Base-by-base conservation (phyloP, 805 yeast genomes). In the Candida ortonii region DNA sequence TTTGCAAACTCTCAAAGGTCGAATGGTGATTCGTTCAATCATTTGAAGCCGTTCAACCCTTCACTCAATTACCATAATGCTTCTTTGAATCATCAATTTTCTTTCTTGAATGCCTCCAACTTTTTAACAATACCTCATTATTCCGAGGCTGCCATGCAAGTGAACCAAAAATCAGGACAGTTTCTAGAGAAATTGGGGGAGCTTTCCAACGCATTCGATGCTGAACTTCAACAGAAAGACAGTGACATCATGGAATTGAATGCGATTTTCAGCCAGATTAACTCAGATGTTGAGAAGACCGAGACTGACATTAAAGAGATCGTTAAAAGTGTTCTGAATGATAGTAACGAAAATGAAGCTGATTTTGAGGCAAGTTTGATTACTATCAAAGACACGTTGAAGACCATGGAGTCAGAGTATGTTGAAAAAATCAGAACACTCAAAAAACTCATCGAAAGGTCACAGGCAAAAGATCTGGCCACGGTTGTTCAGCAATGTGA, bases 121-220 rank as follows among this genome's bases (percentile, higher is more conserved):
- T 50, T 44, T 22, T 34, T 53, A 18, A 39, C 52, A 5, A 53
- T 50, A 7, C 72, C 74, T 0, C 77, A 70, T 49, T 55, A 61
- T 11, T 68, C 78, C 3, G 78, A 73, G 49, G 68, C 77, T 19
- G 79, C 78, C 1, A 70, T 73, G 47, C 68, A 67, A 29, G 76
- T 74, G 5, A 64, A 69, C 20, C 79, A 73, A 43, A 62, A 63
- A 41, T 67, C 78, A 1, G 62, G 65, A 34, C 69, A 75, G n/a
- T 60, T 80, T 33, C 44, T 71, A 15, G 72, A 68, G 13, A 63
- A 71, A n/a, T 63, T 77, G 36, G 60, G 62, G 11, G 68, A 64
- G 13, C 61, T 74, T 26, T 62, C 76, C 4, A 56, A 59, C 24
- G 69, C 76, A 14, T 85, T 79, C 52, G 79, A 76, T 31, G 55